phyloP scores from a whole-genome alignment of 164 flowering plant species.

The Kalanchoe fedtschenkoi region DNA sequence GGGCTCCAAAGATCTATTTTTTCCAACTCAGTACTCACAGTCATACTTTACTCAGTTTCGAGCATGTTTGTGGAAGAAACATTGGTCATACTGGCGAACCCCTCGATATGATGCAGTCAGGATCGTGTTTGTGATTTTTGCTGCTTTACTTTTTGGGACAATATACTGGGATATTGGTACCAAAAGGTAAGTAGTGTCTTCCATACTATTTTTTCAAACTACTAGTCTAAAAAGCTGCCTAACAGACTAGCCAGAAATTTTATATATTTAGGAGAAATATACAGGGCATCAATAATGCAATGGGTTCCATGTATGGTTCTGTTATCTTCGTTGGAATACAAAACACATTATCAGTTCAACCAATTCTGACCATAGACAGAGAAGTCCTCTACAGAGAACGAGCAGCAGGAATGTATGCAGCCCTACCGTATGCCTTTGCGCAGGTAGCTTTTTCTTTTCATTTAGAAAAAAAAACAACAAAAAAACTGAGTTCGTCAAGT shows the following conservation, averaged over 20 bases:
- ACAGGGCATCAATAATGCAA: slow-evolving; percentile 32
- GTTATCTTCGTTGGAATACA: slow-evolving; percentile 30
- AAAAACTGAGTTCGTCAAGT: background rate
- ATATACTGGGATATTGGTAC: slow-evolving; percentile 35
- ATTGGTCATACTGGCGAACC: slow-evolving; percentile 37
- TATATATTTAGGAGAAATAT: slow-evolving; percentile 19
- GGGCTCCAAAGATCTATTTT: slow-evolving; percentile 26
- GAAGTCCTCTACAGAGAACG: slow-evolving; percentile 42
- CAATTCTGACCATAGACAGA: slow-evolving; percentile 34
- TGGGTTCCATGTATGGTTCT: slow-evolving; percentile 45
- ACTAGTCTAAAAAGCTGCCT: too few species aligned
- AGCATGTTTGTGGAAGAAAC: slow-evolving; percentile 40
- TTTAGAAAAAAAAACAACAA: background rate
- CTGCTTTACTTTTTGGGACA: slow-evolving; percentile 28
- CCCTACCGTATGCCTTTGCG: slow-evolving; percentile 33
- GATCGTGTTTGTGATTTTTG: slow-evolving; percentile 24
- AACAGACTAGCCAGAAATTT: too few species aligned
- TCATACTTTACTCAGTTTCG: slow-evolving; percentile 24
- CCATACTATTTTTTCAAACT: background rate
- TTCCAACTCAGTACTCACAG: slow-evolving; percentile 30
- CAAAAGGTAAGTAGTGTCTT: slow-evolving; percentile 14
- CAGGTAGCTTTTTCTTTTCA: slow-evolving; percentile 10
- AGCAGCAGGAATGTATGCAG: slow-evolving; percentile 45
- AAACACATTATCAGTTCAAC: slow-evolving; percentile 27
- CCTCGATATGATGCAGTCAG: slow-evolving; percentile 32